Base-by-base conservation (phyloP, 2,329 filamentous ascomycete species). In the Neonectria coccinea region DNA sequence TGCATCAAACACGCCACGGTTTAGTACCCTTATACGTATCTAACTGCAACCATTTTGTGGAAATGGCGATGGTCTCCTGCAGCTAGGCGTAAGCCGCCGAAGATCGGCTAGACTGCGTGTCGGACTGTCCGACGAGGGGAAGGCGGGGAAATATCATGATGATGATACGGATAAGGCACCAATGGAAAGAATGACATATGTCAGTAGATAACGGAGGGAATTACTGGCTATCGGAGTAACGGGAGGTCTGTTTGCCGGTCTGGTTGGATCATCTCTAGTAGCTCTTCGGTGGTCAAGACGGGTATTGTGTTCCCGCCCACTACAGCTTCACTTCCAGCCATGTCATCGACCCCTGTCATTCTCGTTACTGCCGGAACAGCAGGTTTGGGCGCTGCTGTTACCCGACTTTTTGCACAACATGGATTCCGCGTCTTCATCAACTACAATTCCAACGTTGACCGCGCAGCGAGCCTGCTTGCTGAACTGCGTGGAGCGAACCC, bases 391-490 rank as follows among this genome's bases (percentile, higher is more conserved):
- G 92, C 91, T 47, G 82, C 89, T 4, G 84, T 92, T 3, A 86
- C 85, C 44, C 84, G 86, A 59, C 87, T 89, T 31, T 92, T 94
- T 71, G 91, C 91, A 8, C 79, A 84, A 25, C 83, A 90, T 71
- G 91, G 91, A 48, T 87, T 86, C 74, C 89, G 91, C 61, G 81
- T 95, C 8, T 87, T 88, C 9, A 86, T 96, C 74, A 95, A 94
- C 79, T 95, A 93, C 78, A 83, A 85, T 77, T 86, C 84, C 66
- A 89, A 87, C 75, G 77, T 81, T 36, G 83, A 84, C 18, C 83
- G 88, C 2, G 92, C 92, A 5, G 79, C 87, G 47, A 79, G 82
- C 7, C 80, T 93, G 3, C 81, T 88, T 3, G 74, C 80, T 8
- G 86, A 87, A 64, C 80, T 94, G 5, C 36, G 36, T 8, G 36